Evolutionary conservation across 2,329 filamentous ascomycete genomes (phyloP).

Genomic region (Apiospora saccharicola): DNA sequence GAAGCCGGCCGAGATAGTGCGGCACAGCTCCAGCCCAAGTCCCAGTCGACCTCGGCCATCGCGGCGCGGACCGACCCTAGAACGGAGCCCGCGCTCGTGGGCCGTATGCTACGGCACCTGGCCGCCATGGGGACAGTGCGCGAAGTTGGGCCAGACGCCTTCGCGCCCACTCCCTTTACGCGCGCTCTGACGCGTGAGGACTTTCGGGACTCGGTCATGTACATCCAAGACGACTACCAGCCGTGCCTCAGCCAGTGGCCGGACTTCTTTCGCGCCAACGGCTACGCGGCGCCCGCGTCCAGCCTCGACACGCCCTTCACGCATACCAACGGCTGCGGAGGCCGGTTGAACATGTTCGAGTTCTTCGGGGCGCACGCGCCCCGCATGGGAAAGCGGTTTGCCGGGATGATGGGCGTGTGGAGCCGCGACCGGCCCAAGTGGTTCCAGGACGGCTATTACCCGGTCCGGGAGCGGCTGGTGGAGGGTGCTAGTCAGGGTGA

Average conservation of each 20-base stretch:
- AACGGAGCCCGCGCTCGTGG: not conserved
- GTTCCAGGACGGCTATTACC: conserved; percentile 27
- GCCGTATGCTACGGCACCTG: conserved; percentile 7
- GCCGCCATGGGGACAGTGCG: conserved; percentile 1
- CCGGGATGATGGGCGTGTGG: conserved; percentile 3
- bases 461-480: conserved; percentile 32
- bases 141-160: not conserved
- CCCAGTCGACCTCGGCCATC: not conserved
- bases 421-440: conserved; percentile 4
- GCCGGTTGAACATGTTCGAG: not conserved
- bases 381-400: not conserved
- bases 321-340: not conserved
- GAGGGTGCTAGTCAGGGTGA: conserved; percentile 31
- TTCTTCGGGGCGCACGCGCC: not conserved
- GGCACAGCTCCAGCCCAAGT: not conserved
- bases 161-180: conserved; percentile 5
- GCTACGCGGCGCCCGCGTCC: not conserved
- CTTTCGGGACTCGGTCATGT: not conserved
- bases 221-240: conserved; percentile 15
- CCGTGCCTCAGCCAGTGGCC: not conserved
- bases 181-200: not conserved
- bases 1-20: too few relatives aligned
- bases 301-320: not conserved
- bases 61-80: not conserved
- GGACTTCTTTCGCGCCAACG: not conserved